These are phyloP conservation scores for Schizosaccharomyces octosporus DNA, from an alignment of 805 yeast species.

Conservation along the genomic window DNA sequence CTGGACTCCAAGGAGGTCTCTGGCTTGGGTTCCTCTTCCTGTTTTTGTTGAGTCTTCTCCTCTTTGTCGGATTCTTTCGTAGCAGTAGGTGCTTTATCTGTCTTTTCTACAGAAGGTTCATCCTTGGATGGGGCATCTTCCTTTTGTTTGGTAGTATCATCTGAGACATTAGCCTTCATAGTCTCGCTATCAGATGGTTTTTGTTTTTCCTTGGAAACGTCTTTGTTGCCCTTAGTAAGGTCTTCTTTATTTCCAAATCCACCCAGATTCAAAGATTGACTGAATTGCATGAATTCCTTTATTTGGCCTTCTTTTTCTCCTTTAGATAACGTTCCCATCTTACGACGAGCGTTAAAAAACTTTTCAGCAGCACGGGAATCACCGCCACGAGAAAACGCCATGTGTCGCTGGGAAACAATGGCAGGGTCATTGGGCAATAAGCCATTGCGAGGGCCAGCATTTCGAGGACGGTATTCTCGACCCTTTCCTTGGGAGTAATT, in stretches of 20 bases:
- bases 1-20: too few relatives aligned
- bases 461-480: background rate
- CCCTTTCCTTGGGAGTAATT: background rate
- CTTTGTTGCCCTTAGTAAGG: slow-evolving; percentile 11
- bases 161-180: too few relatives aligned
- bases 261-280: slow-evolving; percentile 49
- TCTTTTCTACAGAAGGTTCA: too few relatives aligned
- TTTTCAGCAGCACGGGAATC: background rate
- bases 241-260: slow-evolving; percentile 34
- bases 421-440: background rate
- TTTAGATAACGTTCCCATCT: slow-evolving; percentile 14
- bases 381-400: background rate
- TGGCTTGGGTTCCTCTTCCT: too few relatives aligned
- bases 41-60: too few relatives aligned
- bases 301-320: slow-evolving; percentile 11
- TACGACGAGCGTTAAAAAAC: background rate
- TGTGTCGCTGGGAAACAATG: background rate
- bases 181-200: background rate
- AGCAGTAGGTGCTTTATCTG: too few relatives aligned
- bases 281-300: slow-evolving; percentile 34
- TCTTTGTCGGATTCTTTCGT: too few relatives aligned
- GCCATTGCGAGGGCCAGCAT: background rate
- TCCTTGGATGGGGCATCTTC: too few relatives aligned
- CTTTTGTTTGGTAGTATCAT: too few relatives aligned
- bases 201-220: background rate